phyloP scores from a whole-genome alignment of 805 yeast genomes.

The Myxozyma geophila region DNA sequence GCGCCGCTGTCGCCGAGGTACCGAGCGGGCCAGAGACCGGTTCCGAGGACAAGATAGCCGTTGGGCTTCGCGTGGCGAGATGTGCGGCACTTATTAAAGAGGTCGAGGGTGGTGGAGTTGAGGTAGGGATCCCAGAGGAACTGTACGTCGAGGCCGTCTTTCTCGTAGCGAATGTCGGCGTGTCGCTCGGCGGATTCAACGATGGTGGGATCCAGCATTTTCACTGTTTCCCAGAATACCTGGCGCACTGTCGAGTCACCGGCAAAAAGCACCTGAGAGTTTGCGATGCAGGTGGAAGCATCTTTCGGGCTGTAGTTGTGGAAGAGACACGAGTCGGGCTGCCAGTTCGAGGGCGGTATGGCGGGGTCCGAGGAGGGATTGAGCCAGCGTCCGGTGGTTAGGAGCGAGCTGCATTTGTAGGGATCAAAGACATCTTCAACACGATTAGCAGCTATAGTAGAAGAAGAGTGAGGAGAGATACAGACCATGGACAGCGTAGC shows the following conservation, averaged over 20 bases:
- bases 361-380: conserved; percentile 9
- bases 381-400: conserved; percentile 29
- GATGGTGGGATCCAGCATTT: conserved; percentile 35
- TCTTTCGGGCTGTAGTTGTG: conserved; percentile 31
- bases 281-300: conserved; percentile 28
- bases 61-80: conserved; percentile 13
- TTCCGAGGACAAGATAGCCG: conserved; percentile 25
- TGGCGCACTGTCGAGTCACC: conserved; percentile 41
- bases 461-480: not conserved
- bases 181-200: conserved; percentile 34
- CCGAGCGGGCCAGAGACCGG: conserved; percentile 37
- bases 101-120: conserved; percentile 25
- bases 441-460: not conserved
- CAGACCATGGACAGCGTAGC: conserved; percentile 29
- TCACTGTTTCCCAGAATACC: conserved; percentile 38
- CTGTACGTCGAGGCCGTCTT: conserved; percentile 31
- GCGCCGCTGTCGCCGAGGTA: conserved; percentile 32
- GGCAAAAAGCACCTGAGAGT: conserved; percentile 35
- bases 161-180: conserved; percentile 24
- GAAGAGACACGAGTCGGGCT: conserved; percentile 37
- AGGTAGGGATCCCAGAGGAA: conserved; percentile 38
- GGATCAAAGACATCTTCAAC: conserved; percentile 28
- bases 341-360: conserved; percentile 36
- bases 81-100: conserved; percentile 15
- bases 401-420: conserved; percentile 33